A percentile compares a stretch with the other conserved stretches of the same genome.
Conservation (phyloP, 805 yeast genomes). For the Metschnikowia picachoensis region DNA sequence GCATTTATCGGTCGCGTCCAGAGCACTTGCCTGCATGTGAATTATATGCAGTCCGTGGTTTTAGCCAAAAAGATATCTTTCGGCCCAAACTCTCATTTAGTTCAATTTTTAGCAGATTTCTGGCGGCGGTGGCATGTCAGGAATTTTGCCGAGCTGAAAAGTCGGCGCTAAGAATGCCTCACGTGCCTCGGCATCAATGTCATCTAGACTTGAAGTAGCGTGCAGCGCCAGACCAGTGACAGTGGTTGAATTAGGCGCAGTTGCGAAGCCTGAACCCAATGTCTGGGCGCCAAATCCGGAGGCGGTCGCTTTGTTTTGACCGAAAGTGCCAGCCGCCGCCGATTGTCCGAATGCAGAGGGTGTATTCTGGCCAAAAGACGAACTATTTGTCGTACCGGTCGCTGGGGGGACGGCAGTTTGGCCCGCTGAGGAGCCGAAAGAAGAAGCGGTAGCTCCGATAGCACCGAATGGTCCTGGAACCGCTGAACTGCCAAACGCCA, state of each 20-base stretch:
- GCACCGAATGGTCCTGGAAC: neutral
- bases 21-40: neutral
- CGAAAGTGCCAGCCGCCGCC: slow-evolving; percentile 5
- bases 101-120: slow-evolving; percentile 14
- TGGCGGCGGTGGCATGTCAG: slow-evolving; percentile 70
- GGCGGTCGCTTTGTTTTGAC: neutral
- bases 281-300: neutral
- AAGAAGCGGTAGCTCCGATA: neutral
- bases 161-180: slow-evolving; percentile 44
- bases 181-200: slow-evolving; percentile 40
- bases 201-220: slow-evolving; percentile 20
- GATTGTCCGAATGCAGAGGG: neutral
- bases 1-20: neutral
- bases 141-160: slow-evolving; percentile 62
- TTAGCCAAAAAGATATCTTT: too few species aligned
- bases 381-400: neutral
- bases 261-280: too few species aligned
- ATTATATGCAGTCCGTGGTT: too few species aligned
- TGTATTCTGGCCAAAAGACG: neutral
- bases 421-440: neutral
- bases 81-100: neutral
- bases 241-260: neutral
- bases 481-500: slow-evolving; percentile 3
- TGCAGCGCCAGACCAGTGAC: neutral
- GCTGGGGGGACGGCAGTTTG: neutral